Percentiles rank a stretch among this genome's conserved stretches.
phyloP scores from a whole-genome alignment of 1,139 yeast species.

The Spathaspora sp. region DNA sequence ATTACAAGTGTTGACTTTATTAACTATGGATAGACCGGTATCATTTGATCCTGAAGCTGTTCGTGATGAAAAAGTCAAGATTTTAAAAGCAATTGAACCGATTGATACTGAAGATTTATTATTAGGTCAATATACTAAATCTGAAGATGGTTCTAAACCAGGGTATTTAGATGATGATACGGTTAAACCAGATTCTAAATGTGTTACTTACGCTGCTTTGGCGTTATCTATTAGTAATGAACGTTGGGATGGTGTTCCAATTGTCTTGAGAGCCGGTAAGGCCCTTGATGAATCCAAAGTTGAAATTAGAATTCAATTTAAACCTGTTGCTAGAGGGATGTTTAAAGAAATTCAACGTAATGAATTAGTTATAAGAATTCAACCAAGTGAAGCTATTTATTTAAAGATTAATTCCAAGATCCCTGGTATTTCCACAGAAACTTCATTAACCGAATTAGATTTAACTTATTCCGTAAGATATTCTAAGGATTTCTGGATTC shows the following conservation, averaged over 20 bases:
- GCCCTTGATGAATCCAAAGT: conserved; percentile 91
- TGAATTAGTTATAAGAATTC: conserved; percentile 90
- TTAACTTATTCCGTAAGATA: conserved; percentile 82
- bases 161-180: conserved; percentile 91
- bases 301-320: conserved; percentile 91
- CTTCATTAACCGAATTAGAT: conserved; percentile 86
- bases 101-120: conserved; percentile 67
- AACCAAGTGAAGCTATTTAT: conserved; percentile 93
- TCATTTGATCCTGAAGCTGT: conserved; percentile 88
- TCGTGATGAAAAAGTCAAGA: conserved; percentile 94
- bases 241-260: conserved; percentile 98
- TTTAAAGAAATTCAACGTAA: conserved; percentile 82
- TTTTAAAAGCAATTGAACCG: conserved; percentile 75
- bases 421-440: conserved; percentile 84
- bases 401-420: conserved; percentile 88
- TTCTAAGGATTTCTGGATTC: conserved; percentile 83
- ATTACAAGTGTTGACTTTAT: conserved; percentile 84
- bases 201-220: conserved; percentile 91
- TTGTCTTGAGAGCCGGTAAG: conserved; percentile 94
- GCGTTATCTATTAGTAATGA: conserved; percentile 79
- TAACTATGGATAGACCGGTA: conserved; percentile 95
- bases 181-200: conserved; percentile 77
- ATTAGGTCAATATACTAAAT: conserved; percentile 83
- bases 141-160: conserved; percentile 87
- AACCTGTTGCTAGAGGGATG: conserved; percentile 80